These are phyloP conservation scores for Sphaerulina musiva DNA, from an alignment of 2,329 filamentous ascomycete genomes.

Conservation along the genomic window DNA sequence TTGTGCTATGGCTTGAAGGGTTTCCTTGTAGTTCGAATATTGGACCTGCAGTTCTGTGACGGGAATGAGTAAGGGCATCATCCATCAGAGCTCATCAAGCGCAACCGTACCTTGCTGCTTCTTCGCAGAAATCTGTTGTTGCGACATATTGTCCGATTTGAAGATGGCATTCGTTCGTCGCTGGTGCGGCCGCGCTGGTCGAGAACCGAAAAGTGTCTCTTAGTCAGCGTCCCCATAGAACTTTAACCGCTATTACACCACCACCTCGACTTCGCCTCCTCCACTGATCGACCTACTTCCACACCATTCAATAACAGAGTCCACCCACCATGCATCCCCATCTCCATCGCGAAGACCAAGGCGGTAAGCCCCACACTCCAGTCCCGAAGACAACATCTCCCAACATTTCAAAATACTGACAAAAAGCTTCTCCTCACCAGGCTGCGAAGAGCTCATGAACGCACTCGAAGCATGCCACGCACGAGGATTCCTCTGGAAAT, in stretches of 20 bases:
- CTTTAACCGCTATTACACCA: too few relatives aligned
- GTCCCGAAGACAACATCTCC: not conserved
- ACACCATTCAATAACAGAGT: not conserved
- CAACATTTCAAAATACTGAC: too few relatives aligned
- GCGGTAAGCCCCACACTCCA: constrained; percentile 48
- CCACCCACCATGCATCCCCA: constrained; percentile 78
- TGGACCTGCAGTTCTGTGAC: constrained; percentile 67
- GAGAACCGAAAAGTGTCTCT: not conserved
- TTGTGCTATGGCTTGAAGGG: constrained; percentile 82
- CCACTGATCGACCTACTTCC: not conserved
- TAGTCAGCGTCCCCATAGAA: too few relatives aligned
- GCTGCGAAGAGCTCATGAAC: constrained; percentile 88
- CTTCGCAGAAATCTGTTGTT: constrained; percentile 52
- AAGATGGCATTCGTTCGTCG: not conserved
- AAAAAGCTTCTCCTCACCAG: constrained; percentile 42
- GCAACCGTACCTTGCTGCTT: constrained; percentile 62
- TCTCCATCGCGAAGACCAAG: constrained; percentile 85
- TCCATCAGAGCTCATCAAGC: not conserved
- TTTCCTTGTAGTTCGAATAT: constrained; percentile 69
- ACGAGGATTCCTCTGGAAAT: constrained; percentile 85
- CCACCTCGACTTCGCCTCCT: not conserved
- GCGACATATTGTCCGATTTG: constrained; percentile 39
- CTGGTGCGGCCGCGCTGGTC: not conserved
- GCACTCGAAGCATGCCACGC: constrained; percentile 94
- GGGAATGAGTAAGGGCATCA: not conserved